These are phyloP conservation scores for Hyphopichia pseudoburtonii DNA, from an alignment of 1,139 yeast genomes.

Conservation along the genomic window DNA sequence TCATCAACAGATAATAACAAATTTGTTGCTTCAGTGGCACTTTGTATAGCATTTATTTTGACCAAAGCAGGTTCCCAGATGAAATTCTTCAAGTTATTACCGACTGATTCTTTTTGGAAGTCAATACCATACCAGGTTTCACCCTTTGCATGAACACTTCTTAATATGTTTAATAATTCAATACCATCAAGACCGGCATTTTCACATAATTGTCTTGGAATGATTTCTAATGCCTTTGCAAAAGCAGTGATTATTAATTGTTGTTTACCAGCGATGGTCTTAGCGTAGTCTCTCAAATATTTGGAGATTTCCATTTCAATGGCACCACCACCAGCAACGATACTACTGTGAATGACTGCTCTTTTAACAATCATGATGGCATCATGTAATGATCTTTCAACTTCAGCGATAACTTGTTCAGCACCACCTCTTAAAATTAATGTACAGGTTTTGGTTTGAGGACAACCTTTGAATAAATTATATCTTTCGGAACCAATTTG, in stretches of 20 bases:
- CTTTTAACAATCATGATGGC: constrained; percentile 98
- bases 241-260: constrained; percentile 88
- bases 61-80: constrained; percentile 99
- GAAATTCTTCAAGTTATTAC: constrained; percentile 80
- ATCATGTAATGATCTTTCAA: constrained; percentile 94
- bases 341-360: constrained; percentile 79
- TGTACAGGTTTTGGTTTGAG: constrained; percentile 91
- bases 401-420: constrained; percentile 97
- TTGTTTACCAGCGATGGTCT: constrained; percentile 91
- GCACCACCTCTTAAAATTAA: constrained; percentile 95
- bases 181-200: constrained; percentile 98
- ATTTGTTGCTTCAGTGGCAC: constrained; percentile 98
- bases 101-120: constrained; percentile 78
- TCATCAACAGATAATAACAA: constrained; percentile 91
- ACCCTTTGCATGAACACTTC: constrained; percentile 94
- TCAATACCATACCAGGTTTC: constrained; percentile 92
- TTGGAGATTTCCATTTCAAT: constrained; percentile 96
- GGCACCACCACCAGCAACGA: constrained; percentile 99
- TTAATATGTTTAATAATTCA: constrained; percentile 81
- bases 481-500: constrained; percentile 96
- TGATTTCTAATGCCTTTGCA: constrained; percentile 92
- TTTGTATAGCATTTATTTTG: constrained; percentile 87
- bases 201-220: constrained; percentile 96
- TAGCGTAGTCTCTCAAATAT: constrained; percentile 81
- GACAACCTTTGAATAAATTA: constrained; percentile 90